These are phyloP conservation scores for Penicillium sp. DNA, from an alignment of 2,329 filamentous ascomycete genomes.

Conservation along the genomic window DNA sequence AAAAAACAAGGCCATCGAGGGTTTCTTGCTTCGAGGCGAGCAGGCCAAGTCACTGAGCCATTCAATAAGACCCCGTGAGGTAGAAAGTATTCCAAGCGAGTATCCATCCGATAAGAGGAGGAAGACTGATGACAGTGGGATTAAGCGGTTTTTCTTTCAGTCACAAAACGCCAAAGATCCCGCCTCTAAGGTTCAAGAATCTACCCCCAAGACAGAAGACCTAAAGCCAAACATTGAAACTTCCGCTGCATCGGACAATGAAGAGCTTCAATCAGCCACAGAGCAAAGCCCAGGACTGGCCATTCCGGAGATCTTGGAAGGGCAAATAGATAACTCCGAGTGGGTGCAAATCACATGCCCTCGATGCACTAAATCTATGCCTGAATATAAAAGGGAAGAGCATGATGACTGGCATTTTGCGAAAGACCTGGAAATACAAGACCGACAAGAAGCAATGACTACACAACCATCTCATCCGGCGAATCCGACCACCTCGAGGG, in stretches of 20 bases:
- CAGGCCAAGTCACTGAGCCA: conserved; percentile 51
- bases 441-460: conserved; percentile 43
- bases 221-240: not conserved
- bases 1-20: conserved; percentile 81
- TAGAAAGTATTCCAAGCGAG: conserved; percentile 7
- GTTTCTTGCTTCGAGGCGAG: conserved; percentile 72
- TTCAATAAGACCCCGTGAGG: conserved; percentile 16
- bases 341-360: conserved; percentile 52
- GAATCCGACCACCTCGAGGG: conserved; percentile 10
- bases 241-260: not conserved
- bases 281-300: not conserved
- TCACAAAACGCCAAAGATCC: conserved; percentile 8
- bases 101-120: conserved; percentile 43
- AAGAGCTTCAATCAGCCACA: not conserved
- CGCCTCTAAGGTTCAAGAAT: not conserved
- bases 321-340: not conserved
- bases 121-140: conserved; percentile 50
- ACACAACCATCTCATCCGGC: conserved; percentile 14
- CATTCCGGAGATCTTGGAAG: not conserved
- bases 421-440: conserved; percentile 72
- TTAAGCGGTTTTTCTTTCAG: conserved; percentile 59
- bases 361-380: conserved; percentile 64
- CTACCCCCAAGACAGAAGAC: not conserved
- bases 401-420: conserved; percentile 96
- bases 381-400: conserved; percentile 61